These are phyloP conservation scores for Exophiala bonariae DNA, from an alignment of 2,329 filamentous ascomycete species.

Conservation along the genomic window DNA sequence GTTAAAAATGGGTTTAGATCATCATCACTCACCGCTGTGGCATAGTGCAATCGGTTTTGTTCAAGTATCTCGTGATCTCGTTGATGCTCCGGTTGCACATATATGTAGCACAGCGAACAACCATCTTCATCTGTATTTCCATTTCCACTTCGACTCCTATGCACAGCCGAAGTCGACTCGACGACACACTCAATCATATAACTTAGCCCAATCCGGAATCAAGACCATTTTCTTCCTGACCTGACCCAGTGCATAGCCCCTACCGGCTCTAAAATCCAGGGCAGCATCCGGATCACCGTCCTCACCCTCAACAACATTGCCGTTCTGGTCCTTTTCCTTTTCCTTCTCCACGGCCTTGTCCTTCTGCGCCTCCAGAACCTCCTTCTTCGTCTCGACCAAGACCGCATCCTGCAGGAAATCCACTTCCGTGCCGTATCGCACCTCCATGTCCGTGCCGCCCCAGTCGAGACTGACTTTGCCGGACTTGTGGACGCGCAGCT, in stretches of 20 bases:
- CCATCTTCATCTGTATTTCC: too few species aligned
- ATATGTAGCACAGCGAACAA: too few species aligned
- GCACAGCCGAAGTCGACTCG: too few species aligned
- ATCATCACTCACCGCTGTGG: too few species aligned
- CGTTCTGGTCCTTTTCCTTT: conserved; percentile 9
- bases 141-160: background rate
- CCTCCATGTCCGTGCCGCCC: conserved; percentile 60
- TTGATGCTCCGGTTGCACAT: too few species aligned
- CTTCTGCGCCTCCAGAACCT: conserved; percentile 7
- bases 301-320: conserved; percentile 7
- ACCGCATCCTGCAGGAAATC: conserved; percentile 63
- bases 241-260: conserved; percentile 57
- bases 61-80: too few species aligned
- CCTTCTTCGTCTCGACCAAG: conserved; percentile 27
- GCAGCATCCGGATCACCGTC: conserved; percentile 9
- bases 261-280: conserved; percentile 23
- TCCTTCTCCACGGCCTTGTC: conserved; percentile 26
- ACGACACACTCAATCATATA: conserved; percentile 43
- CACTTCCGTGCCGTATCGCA: conserved; percentile 57
- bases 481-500: conserved; percentile 61
- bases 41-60: too few species aligned
- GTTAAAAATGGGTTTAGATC: too few species aligned
- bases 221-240: conserved; percentile 66
- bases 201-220: conserved; percentile 59
- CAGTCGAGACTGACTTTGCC: conserved; percentile 63